Base-by-base conservation (phyloP, 257 asterid genomes). In the Vinca minor region DNA sequence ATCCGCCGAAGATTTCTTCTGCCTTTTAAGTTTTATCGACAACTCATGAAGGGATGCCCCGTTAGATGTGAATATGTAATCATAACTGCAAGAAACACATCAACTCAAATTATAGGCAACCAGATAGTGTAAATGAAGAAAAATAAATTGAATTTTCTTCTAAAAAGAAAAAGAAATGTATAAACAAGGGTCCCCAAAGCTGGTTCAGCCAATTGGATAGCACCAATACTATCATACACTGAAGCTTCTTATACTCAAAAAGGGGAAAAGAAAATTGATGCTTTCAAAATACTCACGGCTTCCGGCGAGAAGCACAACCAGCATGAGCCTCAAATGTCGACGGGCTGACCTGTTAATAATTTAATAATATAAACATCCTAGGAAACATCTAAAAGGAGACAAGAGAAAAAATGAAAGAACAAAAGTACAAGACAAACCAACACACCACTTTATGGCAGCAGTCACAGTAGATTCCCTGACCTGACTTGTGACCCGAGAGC, bases 251-350 rank as follows among this genome's bases (percentile, higher is more conserved):
- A n/a, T n/a, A n/a, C n/a, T 1, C 10, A 13, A 62, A 28, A 32
- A 28, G 47, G 23, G 28, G 34, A 34, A 44, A 0, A 35, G 18
- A 55, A 50, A 26, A 64, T 39, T 35, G 17, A 62, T 17, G 23
- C 26, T 15, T 48, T 67, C 59, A 46, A 62, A 76, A 67, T 42
- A 81, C 97, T 83, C 74, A 89, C 98, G 97, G 98, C 78, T 89
- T 93, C 59, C 96, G 84, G 25, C 95, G 94, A 20, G 97, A 79
- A 73, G 88, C 79, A 69, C 71, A 84, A 65, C 96, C 98, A 63
- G 98, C 98, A 89, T 89, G 98, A 48, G 82, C 82, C 84, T 93
- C 98, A 78, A 93, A 93, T 70, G 71, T 81, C 8, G 98, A 93
- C 29, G 98, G 91, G 69, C 97, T 93, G 71, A 93, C 94, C 97